Conservation (phyloP, 306 rosid species). For the Bauhinia variegata region DNA sequence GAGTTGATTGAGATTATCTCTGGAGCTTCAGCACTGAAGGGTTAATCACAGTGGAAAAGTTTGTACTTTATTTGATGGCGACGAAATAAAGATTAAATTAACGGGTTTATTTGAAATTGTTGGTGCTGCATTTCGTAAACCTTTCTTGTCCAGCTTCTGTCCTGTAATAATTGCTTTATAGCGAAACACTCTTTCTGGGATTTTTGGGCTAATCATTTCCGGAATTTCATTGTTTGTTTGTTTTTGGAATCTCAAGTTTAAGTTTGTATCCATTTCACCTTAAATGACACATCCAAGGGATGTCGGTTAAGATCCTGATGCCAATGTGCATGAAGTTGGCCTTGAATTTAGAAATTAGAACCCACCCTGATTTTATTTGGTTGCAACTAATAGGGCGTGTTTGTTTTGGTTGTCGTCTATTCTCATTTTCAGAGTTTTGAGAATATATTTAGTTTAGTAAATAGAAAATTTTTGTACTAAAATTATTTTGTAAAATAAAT, state of each 20-base stretch:
- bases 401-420: too few species aligned
- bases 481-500: too few species aligned
- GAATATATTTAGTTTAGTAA: too few species aligned
- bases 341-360: too few species aligned
- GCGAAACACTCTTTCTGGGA: constrained; percentile 43
- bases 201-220: constrained; percentile 31
- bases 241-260: constrained; percentile 31
- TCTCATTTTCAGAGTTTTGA: too few species aligned
- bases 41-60: constrained; percentile 45
- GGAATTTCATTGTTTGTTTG: too few species aligned
- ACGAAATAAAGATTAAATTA: constrained; percentile 49
- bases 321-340: neutral
- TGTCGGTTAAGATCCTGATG: constrained; percentile 25
- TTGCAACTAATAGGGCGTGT: too few species aligned
- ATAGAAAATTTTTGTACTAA: too few species aligned
- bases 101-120: constrained; percentile 46
- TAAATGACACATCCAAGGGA: constrained; percentile 24
- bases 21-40: constrained; percentile 90
- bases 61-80: constrained; percentile 39
- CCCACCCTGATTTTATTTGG: too few species aligned
- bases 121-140: constrained; percentile 44
- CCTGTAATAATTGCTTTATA: constrained; percentile 65
- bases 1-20: constrained; percentile 98
- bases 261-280: constrained; percentile 22
- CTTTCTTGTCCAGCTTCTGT: constrained; percentile 24